phyloP scores from a whole-genome alignment of 1,139 yeast species.

The Scheffersomyces cryptocercus region DNA sequence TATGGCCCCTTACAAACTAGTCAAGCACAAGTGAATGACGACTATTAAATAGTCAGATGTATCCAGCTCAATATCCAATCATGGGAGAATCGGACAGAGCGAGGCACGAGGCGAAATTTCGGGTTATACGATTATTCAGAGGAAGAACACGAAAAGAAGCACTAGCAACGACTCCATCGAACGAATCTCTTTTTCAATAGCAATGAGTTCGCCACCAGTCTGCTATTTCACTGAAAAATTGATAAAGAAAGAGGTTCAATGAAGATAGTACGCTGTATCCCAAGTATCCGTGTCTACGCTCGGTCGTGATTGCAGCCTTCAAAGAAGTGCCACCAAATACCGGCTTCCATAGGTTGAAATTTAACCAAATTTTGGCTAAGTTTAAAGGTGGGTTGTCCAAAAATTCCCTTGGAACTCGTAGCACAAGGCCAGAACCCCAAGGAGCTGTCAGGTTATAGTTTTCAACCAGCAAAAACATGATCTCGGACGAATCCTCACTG shows the following conservation, averaged over 20 bases:
- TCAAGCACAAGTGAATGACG: conserved; percentile 1
- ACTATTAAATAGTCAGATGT: conserved; percentile 11
- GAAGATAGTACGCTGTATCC: too few relatives aligned
- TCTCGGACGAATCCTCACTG: conserved; percentile 99
- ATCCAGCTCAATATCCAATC: conserved; percentile 58
- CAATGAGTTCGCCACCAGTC: conserved; percentile 27
- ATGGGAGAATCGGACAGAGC: conserved; percentile 51
- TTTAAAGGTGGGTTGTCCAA: conserved; percentile 48
- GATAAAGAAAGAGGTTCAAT: too few relatives aligned
- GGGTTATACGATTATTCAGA: not conserved
- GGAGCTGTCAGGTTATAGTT: conserved; percentile 99
- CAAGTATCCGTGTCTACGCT: too few relatives aligned
- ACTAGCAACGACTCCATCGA: not conserved
- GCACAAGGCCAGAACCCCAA: conserved; percentile 53
- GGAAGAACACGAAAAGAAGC: not conserved
- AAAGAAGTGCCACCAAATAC: conserved; percentile 29
- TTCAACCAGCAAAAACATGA: conserved; percentile 99
- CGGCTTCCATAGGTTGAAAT: not conserved
- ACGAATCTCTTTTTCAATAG: conserved; percentile 12
- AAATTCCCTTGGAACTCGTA: conserved; percentile 65
- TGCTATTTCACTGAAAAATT: too few relatives aligned
- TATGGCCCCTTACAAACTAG: conserved; percentile 57
- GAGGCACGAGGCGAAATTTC: conserved; percentile 62
- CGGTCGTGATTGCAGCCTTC: conserved; percentile 24
- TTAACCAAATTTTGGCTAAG: not conserved